Evolutionary conservation across 768 basidiomycete genomes (phyloP), one percentile per base, ranked within the genome.

Genomic region (Trametopsis cervina): DNA sequence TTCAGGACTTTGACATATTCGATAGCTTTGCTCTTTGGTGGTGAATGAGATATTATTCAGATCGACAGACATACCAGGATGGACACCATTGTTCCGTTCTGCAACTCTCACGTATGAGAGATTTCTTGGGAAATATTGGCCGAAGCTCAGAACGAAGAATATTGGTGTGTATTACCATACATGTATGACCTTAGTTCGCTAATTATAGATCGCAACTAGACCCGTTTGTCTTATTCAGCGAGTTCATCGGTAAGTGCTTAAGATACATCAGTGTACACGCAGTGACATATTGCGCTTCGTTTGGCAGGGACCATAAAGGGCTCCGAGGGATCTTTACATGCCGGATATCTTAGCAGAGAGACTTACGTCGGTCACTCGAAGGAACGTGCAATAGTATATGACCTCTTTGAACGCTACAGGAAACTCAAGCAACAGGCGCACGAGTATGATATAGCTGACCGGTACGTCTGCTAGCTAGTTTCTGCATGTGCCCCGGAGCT

Each of bases 371-470:
- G 57, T 26, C 67, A 81, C 21, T 70, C 73, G 18, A 69, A 83
- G 42, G 63, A 63, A 15, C 29, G 29, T 7, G 9, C 7, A 15
- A 59, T 48, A 3, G 57, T 83, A 9, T 86, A 83, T 57, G 64
- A 53, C 2, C 62, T 85, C 1, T 87, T 85, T 50, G 60, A 70
- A 40, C 56, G 59, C 0, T 87, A 85, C 55, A 59, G 65, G 13
- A 74, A 67, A 51, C 62, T 63, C 26, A 85, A 82, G 58, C 61
- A 58, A n/a, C 49, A 61, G 17, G 59, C 62, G 12, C 59, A 68
- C 10, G 74, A 80, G 41, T 69, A 67, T 15, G 85, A 87, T 61
- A 64, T 70, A 6, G 79, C 84, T 2, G 85, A 86, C 44, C 69
- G 83, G 76, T 81, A 47, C 4, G 47, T 40, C 1, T 22, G 7